Evolutionary conservation across 139 green algal species (phyloP), one percentile per base, ranked within the genome.

Genomic region (Coelastrella sp.): DNA sequence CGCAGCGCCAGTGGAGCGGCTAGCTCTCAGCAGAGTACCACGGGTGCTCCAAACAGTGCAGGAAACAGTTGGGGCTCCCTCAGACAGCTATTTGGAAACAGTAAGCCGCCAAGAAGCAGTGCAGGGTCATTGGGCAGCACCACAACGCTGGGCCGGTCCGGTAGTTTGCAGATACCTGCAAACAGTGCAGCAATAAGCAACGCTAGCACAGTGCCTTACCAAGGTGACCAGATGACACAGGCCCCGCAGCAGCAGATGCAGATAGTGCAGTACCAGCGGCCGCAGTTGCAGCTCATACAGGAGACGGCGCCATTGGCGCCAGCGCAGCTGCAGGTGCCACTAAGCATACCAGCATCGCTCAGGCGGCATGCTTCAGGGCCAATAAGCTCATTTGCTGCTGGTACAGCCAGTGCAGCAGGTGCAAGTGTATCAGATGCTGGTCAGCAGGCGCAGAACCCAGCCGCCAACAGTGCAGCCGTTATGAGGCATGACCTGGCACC

Each of bases 201-300:
- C 32, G 32, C 32, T 47, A 47, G 32, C 32, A 47, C 32, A 47
- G 32, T 47, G 32, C 32, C 32, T 47, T 47, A 47, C 32, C 81
- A 76, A 22, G 7, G 71, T 14, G 17, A 75, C 22, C 3, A 59
- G n/a, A 11, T 11, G 60, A 54, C 8, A 11, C 7, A 6, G 17
- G 57, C 17, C 47, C 83, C 22, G 66, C 83, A 80, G 83, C 83
- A 80, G 81, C 81, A 87, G 83, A 5, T 86, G 58, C 58, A 86
- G 80, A 19, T 86, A 13, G 19, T 57, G 19, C 54, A 66, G 17
- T 80, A 80, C 68, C 68, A 86, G 20, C 80, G 61, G 54, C 83
- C 66, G 66, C 83, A 80, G 4, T 68, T 88, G 17, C 83, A 88
- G 83, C 83, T 88, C 19, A 88, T 88, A 8, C 66, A 80, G 68